phyloP scores from a whole-genome alignment of 2,329 filamentous ascomycete genomes.

The Cladosporium colombiae region DNA sequence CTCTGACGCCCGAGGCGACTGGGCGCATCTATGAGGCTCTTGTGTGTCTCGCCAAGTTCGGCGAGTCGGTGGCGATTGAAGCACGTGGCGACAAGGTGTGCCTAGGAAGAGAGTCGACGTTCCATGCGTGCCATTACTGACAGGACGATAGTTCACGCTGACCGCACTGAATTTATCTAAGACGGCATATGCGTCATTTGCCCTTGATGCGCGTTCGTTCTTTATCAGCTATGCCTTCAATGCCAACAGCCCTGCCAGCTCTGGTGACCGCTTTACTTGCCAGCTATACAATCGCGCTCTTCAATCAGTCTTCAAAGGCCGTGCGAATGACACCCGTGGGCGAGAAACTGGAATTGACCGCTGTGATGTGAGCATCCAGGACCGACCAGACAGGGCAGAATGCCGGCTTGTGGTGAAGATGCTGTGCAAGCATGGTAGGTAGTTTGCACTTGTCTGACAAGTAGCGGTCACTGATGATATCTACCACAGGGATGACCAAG shows the following conservation, averaged over 20 bases:
- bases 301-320: slow-evolving; percentile 72
- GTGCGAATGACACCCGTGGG: slow-evolving; percentile 63
- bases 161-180: slow-evolving; percentile 79
- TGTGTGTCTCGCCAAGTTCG: slow-evolving; percentile 75
- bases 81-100: slow-evolving; percentile 66
- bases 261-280: slow-evolving; percentile 63
- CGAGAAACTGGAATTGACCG: slow-evolving; percentile 70
- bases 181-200: slow-evolving; percentile 74
- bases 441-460: background rate
- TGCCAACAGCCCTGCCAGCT: slow-evolving; percentile 22
- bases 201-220: slow-evolving; percentile 66
- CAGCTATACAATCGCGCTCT: slow-evolving; percentile 70
- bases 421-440: slow-evolving; percentile 67
- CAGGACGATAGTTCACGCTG: slow-evolving; percentile 61
- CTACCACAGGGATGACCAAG: slow-evolving; percentile 64
- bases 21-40: slow-evolving; percentile 71
- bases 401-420: slow-evolving; percentile 76
- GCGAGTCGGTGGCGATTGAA: slow-evolving; percentile 75
- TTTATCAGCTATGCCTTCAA: slow-evolving; percentile 71
- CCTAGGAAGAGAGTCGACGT: background rate
- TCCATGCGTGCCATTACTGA: slow-evolving; percentile 20
- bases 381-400: slow-evolving; percentile 65
- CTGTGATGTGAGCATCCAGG: slow-evolving; percentile 73
- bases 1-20: slow-evolving; percentile 71
- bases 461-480: slow-evolving; percentile 24